phyloP scores from a whole-genome alignment of 1,284 basidiomycete species.

The Mixia osmundae region DNA sequence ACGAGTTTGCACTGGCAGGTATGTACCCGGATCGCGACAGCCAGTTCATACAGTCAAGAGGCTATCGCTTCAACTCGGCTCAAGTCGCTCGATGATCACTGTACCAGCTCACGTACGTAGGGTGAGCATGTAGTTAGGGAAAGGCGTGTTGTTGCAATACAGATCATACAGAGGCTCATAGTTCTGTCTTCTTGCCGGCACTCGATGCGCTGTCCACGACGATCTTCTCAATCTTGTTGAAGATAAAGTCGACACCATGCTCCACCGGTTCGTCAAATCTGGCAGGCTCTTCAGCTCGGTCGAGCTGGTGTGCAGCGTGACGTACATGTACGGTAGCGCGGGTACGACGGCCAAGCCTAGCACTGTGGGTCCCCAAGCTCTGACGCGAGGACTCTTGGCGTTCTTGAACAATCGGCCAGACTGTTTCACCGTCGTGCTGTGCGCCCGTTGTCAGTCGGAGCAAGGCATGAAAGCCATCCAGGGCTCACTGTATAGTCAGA shows the following conservation, averaged over 20 bases:
- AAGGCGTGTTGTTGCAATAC: no score
- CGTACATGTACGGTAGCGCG: slow-evolving; percentile 54
- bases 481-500: slow-evolving; percentile 21
- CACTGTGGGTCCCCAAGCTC: slow-evolving; percentile 10
- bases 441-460: background rate
- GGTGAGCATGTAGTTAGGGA: no score
- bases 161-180: no score
- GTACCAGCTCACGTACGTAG: no score
- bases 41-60: no score
- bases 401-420: slow-evolving; percentile 7
- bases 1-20: no score
- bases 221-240: slow-evolving; percentile 28
- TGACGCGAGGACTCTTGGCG: slow-evolving; percentile 1
- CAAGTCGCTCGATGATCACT: no score
- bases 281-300: slow-evolving; percentile 11
- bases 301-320: background rate
- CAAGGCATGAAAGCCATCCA: background rate
- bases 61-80: no score
- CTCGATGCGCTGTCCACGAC: no score
- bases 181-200: no score
- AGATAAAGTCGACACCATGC: slow-evolving; percentile 25
- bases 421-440: no score
- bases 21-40: no score
- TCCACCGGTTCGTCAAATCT: slow-evolving; percentile 25
- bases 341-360: slow-evolving; percentile 40